Evolutionary conservation across 2,329 filamentous ascomycete genomes (phyloP).

Genomic region (Trichoderma breve): DNA sequence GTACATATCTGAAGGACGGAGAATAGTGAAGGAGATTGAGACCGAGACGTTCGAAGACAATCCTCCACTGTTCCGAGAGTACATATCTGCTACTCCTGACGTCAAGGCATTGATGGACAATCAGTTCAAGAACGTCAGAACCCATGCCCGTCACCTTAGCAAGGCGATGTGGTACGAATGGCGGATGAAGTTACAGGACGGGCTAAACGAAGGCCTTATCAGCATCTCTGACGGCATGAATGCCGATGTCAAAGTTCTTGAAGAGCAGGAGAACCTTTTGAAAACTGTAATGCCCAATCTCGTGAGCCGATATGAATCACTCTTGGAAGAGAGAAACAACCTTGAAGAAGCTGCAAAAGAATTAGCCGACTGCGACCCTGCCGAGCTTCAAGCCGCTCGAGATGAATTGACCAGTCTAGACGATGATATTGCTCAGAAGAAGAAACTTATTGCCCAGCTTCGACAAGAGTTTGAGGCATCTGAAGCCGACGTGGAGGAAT

Average conservation of each 20-base stretch:
- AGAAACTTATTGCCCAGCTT: slow-evolving; percentile 63
- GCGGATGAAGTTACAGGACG: slow-evolving; percentile 82
- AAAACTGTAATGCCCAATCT: slow-evolving; percentile 65
- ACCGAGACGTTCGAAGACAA: slow-evolving; percentile 86
- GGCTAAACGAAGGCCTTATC: slow-evolving; percentile 76
- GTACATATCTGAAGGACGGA: slow-evolving; percentile 90
- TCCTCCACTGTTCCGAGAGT: slow-evolving; percentile 86
- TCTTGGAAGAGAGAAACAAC: slow-evolving; percentile 63
- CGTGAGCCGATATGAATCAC: slow-evolving; percentile 55
- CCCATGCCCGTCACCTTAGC: slow-evolving; percentile 81
- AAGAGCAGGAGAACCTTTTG: slow-evolving; percentile 67
- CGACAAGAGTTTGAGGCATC: slow-evolving; percentile 66
- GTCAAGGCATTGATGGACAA: slow-evolving; percentile 88
- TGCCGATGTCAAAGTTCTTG: slow-evolving; percentile 65
- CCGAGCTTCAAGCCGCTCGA: slow-evolving; percentile 73
- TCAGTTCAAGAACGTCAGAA: slow-evolving; percentile 97
- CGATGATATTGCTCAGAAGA: slow-evolving; percentile 67
- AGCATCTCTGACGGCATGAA: slow-evolving; percentile 75
- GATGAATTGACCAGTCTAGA: slow-evolving; percentile 64
- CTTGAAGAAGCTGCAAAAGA: slow-evolving; percentile 72
- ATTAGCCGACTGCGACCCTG: slow-evolving; percentile 75
- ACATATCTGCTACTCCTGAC: slow-evolving; percentile 79
- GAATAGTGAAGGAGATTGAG: slow-evolving; percentile 88
- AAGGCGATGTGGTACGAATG: slow-evolving; percentile 99
- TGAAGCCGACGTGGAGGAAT: slow-evolving; percentile 60